phyloP scores from a whole-genome alignment of 306 rosid genomes.

The Vachellia pachyceras region DNA sequence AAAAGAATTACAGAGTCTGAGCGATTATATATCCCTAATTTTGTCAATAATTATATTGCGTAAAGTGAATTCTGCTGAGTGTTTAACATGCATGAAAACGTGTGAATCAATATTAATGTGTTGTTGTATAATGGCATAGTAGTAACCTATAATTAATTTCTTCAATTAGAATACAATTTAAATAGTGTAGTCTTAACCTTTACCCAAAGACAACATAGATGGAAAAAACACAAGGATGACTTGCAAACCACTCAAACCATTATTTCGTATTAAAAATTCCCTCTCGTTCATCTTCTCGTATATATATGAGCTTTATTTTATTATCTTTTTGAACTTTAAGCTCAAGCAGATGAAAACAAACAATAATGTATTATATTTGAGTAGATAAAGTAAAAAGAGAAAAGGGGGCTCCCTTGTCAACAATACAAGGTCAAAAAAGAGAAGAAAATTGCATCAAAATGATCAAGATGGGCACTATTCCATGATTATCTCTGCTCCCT shows the following conservation, averaged over 20 bases:
- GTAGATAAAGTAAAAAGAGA: background rate
- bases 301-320: background rate
- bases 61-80: background rate
- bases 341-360: constrained; percentile 11
- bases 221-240: constrained; percentile 24
- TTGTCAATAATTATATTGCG: background rate
- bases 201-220: constrained; percentile 31
- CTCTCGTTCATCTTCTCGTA: background rate
- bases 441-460: constrained; percentile 33
- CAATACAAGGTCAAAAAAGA: constrained; percentile 3
- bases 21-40: background rate
- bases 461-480: constrained; percentile 19
- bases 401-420: constrained; percentile 14
- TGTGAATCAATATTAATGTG: constrained; percentile 2
- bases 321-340: background rate
- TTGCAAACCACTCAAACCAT: constrained; percentile 33
- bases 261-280: background rate
- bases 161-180: constrained; percentile 2
- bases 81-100: constrained; percentile 22
- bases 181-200: constrained; percentile 25
- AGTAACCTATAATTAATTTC: constrained; percentile 1
- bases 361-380: background rate
- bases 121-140: background rate
- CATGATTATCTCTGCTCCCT: constrained; percentile 45
- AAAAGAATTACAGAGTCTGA: background rate